phyloP scores from a whole-genome alignment of 371 early-diverging fungal species.

The Rhizopus microsporus region DNA sequence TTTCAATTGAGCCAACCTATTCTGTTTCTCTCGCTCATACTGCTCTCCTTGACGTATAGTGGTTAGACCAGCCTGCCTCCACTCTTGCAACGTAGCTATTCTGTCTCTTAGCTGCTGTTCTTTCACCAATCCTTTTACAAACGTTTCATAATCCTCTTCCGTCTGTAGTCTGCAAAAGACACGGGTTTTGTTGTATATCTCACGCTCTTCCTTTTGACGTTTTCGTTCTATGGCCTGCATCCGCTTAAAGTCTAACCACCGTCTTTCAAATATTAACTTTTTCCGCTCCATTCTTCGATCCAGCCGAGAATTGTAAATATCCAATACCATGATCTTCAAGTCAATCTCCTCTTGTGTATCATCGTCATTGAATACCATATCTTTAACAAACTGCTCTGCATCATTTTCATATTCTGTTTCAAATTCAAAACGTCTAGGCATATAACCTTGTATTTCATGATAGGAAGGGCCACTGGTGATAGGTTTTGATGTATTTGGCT shows the following conservation, averaged over 20 bases:
- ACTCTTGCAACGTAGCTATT: constrained; percentile 89
- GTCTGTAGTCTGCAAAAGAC: constrained; percentile 91
- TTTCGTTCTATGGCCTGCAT: constrained; percentile 79
- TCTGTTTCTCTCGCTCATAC: constrained; percentile 67
- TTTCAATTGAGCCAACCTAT: constrained; percentile 43
- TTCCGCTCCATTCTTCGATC: constrained; percentile 85
- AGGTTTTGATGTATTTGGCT: constrained; percentile 52
- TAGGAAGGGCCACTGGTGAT: constrained; percentile 87
- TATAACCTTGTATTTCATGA: constrained; percentile 96
- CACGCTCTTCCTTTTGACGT: constrained; percentile 84
- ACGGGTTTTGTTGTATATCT: constrained; percentile 73
- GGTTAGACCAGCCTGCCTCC: constrained; percentile 85
- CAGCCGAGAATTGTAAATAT: constrained; percentile 90
- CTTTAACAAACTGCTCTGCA: constrained; percentile 92
- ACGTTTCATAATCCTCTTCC: constrained; percentile 76
- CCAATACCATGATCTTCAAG: constrained; percentile 88
- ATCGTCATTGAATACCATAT: constrained; percentile 88
- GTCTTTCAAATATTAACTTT: constrained; percentile 85
- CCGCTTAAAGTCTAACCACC: constrained; percentile 84
- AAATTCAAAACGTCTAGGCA: constrained; percentile 98
- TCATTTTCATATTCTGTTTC: constrained; percentile 97
- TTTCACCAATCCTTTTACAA: constrained; percentile 79
- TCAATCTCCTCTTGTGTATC: constrained; percentile 87
- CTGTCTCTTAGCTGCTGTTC: constrained; percentile 75
- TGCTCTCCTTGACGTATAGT: constrained; percentile 73